Percentiles rank a stretch among this genome's conserved stretches.
Evolutionary conservation across 2,329 filamentous ascomycete genomes (phyloP).

Genomic region (Penicillium sp.): DNA sequence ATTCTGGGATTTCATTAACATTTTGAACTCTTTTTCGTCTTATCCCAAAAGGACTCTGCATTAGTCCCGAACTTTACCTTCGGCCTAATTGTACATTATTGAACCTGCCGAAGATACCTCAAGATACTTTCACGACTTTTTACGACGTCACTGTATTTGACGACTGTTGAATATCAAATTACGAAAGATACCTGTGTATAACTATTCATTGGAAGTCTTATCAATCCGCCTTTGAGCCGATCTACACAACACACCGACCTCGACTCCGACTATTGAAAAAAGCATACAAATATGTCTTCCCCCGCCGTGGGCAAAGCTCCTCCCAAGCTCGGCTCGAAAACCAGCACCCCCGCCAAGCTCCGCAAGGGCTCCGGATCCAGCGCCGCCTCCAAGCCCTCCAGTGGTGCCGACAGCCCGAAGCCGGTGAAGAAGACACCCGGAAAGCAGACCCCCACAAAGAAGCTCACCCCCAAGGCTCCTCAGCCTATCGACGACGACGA

Average conservation of each 20-base stretch:
- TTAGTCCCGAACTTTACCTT: conserved; percentile 7
- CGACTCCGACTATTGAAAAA: neutral
- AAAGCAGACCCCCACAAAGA: conserved; percentile 23
- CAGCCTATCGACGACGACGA: conserved; percentile 19
- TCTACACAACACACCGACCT: neutral
- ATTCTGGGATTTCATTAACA: neutral
- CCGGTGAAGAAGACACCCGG: conserved; percentile 20
- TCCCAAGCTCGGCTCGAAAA: conserved; percentile 22
- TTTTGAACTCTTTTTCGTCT: neutral
- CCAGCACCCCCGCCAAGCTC: conserved; percentile 20
- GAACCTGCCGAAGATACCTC: neutral
- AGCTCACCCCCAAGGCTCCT: conserved; percentile 24
- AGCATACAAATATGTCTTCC: conserved; percentile 16
- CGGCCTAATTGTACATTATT: conserved; percentile 8
- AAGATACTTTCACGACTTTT: conserved; percentile 8
- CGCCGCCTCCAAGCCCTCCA: conserved; percentile 18
- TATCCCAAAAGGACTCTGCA: conserved; percentile 3
- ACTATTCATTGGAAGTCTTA: neutral
- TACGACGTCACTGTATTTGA: conserved; percentile 10
- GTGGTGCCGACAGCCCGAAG: conserved; percentile 12
- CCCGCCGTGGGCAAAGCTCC: conserved; percentile 22
- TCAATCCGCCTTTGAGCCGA: neutral
- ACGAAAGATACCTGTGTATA: neutral
- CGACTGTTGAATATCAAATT: neutral
- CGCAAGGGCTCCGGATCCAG: conserved; percentile 25